Evolutionary conservation across 331 rosid genomes (phyloP).

Genomic region (Rhamnella rubrinervis): DNA sequence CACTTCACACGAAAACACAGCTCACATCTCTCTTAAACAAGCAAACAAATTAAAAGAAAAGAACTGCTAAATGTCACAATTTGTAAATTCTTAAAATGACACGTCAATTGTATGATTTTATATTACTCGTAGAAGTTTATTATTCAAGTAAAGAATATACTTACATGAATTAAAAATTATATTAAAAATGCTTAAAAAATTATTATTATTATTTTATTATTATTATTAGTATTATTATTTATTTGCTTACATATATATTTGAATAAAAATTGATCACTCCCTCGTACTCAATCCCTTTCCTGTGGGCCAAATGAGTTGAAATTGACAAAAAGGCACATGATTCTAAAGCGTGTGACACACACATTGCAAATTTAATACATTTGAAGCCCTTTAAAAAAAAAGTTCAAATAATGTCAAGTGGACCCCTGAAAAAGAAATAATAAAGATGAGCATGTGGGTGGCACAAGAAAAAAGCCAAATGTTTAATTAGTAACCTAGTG

Average conservation of each 20-base stretch:
- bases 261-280: not conserved
- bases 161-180: no score
- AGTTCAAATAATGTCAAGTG: not conserved
- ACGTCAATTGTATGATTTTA: no score
- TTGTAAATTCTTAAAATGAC: no score
- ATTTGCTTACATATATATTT: not conserved
- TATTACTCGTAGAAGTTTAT: no score
- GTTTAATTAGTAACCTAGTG: not conserved
- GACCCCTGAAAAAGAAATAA: not conserved
- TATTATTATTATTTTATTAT: no score
- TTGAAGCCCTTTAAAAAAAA: not conserved
- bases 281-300: not conserved
- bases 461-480: constrained; percentile 8
- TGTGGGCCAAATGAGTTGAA: not conserved
- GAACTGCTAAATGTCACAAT: no score
- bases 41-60: no score
- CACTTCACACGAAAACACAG: no score
- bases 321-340: not conserved
- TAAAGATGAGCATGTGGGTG: constrained; percentile 3
- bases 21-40: no score
- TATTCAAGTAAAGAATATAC: no score
- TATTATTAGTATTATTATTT: no score
- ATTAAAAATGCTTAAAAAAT: no score
- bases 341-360: constrained; percentile 7
- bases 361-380: not conserved